Base-by-base conservation (phyloP, 306 rosid species). In the Trifolium dubium region DNA sequence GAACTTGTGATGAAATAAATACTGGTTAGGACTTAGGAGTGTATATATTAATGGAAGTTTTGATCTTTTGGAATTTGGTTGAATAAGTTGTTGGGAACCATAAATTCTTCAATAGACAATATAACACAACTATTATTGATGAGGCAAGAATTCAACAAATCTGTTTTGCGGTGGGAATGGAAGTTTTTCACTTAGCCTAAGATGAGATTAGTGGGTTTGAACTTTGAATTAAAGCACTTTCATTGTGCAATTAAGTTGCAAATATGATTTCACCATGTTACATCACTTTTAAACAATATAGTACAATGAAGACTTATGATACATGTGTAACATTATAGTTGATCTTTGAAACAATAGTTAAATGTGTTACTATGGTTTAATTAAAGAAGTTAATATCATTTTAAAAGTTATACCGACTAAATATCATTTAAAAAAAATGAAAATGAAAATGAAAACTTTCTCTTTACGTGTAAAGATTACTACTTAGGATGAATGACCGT, bases 81-180 rank as follows among this genome's bases (percentile, higher is more conserved):
- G 79, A 81, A 79, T 53, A 81, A 78, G 86, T 85, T 54, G 89
- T 81, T 89, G 91, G 87, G 12, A 13, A 63, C 14, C 74, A 64
- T 77, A 64, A 63, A 86, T 78, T 84, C 85, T 78, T 84, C 85
- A 75, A 1, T 1, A 15, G 76, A 50, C 78, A 50, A 35, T 63
- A 39, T 49, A 49, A 8, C 56, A 68, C 82, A 44, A 37, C 59
- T 11, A 30, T 34, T 53, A 4, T 46, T 51, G 69, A 71, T 64
- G 55, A 34, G 54, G 46, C 34, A 8, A 7, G 49, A 60, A 51
- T 71, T 71, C 73, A 54, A 44, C 66, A 64, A 10, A n/a, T 12
- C 10, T 9, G n/a, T 17, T 23, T 46, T 56, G 67, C 8, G 35
- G 51, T 58, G 31, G 53, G 51, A 76, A 68, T 69, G 17, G 34